These are phyloP conservation scores for Leccinum ponderosum DNA, from an alignment of 1,284 basidiomycete species.

Conservation along the genomic window DNA sequence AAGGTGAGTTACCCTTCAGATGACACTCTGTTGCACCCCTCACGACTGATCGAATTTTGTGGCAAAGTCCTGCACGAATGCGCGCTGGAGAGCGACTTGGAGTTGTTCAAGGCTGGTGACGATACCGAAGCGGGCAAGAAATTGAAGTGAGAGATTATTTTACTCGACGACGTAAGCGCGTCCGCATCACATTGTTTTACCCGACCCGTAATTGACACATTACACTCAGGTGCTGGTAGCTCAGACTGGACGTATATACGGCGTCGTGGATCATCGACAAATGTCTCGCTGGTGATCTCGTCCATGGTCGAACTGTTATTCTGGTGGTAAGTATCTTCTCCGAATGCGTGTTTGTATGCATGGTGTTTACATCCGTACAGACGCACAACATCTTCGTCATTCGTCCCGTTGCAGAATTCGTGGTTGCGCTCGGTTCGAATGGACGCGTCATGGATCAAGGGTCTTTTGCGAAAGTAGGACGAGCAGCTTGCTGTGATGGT, in stretches of 20 bases:
- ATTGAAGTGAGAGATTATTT: background rate
- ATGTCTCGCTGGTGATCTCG: background rate
- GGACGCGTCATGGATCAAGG: background rate
- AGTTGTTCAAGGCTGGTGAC: background rate
- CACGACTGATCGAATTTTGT: background rate
- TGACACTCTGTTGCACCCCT: background rate
- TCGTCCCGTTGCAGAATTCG: background rate
- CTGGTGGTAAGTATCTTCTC: background rate
- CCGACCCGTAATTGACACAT: background rate
- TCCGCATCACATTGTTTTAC: background rate
- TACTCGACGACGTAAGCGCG: conserved; percentile 3
- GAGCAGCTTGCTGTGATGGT: background rate
- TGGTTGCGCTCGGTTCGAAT: background rate
- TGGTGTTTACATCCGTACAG: background rate
- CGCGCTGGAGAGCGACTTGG: background rate
- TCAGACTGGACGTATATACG: background rate
- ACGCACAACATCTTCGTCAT: background rate
- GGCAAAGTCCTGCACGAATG: background rate
- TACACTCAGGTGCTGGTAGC: background rate
- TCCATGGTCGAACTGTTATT: background rate
- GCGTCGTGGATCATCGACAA: conserved; percentile 1
- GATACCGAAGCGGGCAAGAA: background rate
- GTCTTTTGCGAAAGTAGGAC: background rate
- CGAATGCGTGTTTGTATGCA: background rate
- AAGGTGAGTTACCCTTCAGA: background rate